Conservation (phyloP, 2,329 filamentous ascomycete genomes). For the Monascus ruber region DNA sequence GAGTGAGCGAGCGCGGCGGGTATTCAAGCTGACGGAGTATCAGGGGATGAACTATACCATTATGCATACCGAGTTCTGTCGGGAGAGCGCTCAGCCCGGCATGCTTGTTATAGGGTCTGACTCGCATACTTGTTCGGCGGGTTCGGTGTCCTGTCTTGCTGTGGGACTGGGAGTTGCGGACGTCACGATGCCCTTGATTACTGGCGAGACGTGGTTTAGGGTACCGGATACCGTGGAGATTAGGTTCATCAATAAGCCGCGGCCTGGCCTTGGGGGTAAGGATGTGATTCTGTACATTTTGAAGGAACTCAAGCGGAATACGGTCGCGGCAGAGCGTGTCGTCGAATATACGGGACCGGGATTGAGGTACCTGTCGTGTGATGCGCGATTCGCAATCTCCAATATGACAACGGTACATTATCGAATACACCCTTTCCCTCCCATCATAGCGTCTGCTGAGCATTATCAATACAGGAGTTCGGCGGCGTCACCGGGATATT, state of each 20-base stretch:
- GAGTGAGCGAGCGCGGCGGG: conserved; percentile 25
- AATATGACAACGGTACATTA: conserved; percentile 33
- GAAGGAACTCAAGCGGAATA: conserved; percentile 35
- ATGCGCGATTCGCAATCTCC: conserved; percentile 37
- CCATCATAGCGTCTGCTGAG: not conserved
- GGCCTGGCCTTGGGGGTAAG: conserved; percentile 32
- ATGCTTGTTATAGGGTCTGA: conserved; percentile 35
- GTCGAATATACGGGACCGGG: conserved; percentile 38
- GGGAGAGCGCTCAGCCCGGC: conserved; percentile 35
- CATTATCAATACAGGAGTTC: conserved; percentile 20
- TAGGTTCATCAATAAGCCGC: conserved; percentile 26
- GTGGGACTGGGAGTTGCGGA: conserved; percentile 39
- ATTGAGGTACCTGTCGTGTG: conserved; percentile 25
- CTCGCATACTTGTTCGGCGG: conserved; percentile 38
- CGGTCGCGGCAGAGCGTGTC: conserved; percentile 33
- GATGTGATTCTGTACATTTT: conserved; percentile 38
- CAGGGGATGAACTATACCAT: conserved; percentile 34
- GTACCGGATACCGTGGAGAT: conserved; percentile 35
- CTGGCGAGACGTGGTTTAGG: conserved; percentile 38
- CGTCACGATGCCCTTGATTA: conserved; percentile 34
- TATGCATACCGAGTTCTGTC: conserved; percentile 38
- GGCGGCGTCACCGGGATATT: conserved; percentile 36
- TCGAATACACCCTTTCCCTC: not conserved
- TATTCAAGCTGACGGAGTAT: conserved; percentile 36
- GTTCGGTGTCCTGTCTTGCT: conserved; percentile 30